Base-by-base conservation (phyloP, 306 rosid genomes). In the Lathyrus aphaca region DNA sequence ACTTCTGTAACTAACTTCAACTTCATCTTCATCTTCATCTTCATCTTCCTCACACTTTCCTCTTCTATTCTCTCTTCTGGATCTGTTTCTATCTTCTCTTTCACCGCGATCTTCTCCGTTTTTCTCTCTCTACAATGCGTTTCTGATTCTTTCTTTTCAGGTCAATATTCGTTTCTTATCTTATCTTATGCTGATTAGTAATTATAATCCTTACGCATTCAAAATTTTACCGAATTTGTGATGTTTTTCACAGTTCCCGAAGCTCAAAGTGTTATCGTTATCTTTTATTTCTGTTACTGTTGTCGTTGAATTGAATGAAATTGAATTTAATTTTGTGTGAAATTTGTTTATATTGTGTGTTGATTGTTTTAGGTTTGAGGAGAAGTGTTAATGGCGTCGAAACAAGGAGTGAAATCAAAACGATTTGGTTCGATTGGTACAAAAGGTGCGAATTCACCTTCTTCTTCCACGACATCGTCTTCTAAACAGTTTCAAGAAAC, bases 401-500 rank as follows among this genome's bases (percentile, higher is more conserved):
- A 79, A 63, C 89, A 85, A n/a, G 90, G 88, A 27, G 69, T 68
- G 10, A 82, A 76, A 78, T 44, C 88, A 0, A 94, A 86, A 59
- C 82, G 81, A 66, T 80, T 84, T 55, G 80, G 86, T 61, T 74
- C 59, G 1, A 71, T 56, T 60, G 80, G 76, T 70, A 60, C 69
- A 0, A 90, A 81, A 74, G 81, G 85, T 40, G 92, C 79, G 5
- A 87, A 94, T 82, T 90, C 97, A 8, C 91, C 89, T 9, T 74
- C 98, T 0, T 84, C 97, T 78, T 88, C 98, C 1, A 90, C 95
- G 5, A 90, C 97, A 0, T 90, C 98, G 0, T 88, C 97, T 67
- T 90, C 98, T 1, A 94, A 88, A 69, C 92, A 84, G 57, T 78
- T 82, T 55, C 55, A 81, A 46, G 98, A 94, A 64, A 82, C 92